Base-by-base conservation (phyloP, 2,329 filamentous ascomycete species). In the Graphilbum sp. region DNA sequence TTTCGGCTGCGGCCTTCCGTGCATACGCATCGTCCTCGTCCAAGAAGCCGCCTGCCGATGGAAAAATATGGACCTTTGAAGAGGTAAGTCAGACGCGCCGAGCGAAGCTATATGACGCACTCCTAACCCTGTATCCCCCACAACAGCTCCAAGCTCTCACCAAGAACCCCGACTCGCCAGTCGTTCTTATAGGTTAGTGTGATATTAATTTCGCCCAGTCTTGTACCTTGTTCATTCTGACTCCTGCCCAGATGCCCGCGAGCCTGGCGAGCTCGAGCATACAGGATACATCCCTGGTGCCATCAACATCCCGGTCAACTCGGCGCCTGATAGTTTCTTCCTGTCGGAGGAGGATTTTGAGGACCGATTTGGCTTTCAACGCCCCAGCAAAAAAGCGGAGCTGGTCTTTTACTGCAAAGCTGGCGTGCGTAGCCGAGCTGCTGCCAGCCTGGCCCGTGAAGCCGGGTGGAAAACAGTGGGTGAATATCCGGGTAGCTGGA, bases 331-430 rank as follows among this genome's bases (percentile, higher is more conserved):
- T 56, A 79, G 79, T 42, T 76, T 92, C 50, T 79, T 86, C 56
- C 67, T 95, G 8, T 55, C 66, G 0, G 64, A 68, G 0, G 79
- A 83, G 12, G 86, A 94, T 45, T 96, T 96, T 52, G 71, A 81
- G 52, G 82, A 85, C 43, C 63, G 78, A 15, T 87, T 85, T 57
- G 87, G 85, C 4, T 93, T 81, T 52, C 60, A 67, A 42, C 80
- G 83, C 43, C 87, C 67, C 0, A 49, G 50, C 3, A 62, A 62
- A 42, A 64, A 72, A 33, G 54, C 57, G 24, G 64, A 72, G 46
- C 55, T 94, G 13, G 67, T 96, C 4, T 90, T 96, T 51, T 96
- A 94, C 58, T 98, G 90, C 61, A 92, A 85, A 62, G 78, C 87
- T 0, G 90, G 90, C 2, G 83, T 96, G 45, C 67, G 90, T 53